Percentiles rank a stretch among this genome's conserved stretches.
Conservation (phyloP, 2,329 filamentous ascomycete genomes). For the Pseudogymnoascus sp. region DNA sequence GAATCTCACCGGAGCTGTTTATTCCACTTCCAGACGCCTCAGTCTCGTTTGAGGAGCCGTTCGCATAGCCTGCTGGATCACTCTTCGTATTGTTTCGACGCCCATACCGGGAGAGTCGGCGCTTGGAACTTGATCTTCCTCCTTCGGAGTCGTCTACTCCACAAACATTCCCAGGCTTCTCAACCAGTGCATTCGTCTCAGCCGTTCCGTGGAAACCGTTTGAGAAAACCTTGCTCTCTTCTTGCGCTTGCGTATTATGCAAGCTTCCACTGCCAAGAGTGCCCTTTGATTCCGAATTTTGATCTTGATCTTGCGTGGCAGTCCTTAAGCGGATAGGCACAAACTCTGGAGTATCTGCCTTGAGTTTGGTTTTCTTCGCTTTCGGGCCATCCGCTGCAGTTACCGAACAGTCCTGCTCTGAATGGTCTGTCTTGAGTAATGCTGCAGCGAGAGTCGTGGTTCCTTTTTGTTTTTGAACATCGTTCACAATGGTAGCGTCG, state of each 20-base stretch:
- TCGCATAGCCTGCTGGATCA: conserved; percentile 17
- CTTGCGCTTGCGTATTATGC: neutral
- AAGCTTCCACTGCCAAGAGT: neutral
- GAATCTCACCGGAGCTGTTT: conserved; percentile 19
- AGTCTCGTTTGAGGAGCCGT: conserved; percentile 19
- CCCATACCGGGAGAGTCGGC: conserved; percentile 11
- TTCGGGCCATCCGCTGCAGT: neutral
- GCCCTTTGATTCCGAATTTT: neutral
- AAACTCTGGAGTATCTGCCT: conserved; percentile 35
- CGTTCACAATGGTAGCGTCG: conserved; percentile 24
- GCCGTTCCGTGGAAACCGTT: neutral
- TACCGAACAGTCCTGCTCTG: neutral
- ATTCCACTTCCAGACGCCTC: conserved; percentile 18
- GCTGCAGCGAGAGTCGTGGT: conserved; percentile 8
- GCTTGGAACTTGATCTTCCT: conserved; percentile 16
- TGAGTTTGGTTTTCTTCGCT: conserved; percentile 22
- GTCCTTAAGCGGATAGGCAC: conserved; percentile 22
- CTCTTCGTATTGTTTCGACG: conserved; percentile 22
- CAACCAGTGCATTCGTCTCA: neutral
- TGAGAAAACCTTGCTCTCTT: neutral
- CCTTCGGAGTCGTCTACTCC: conserved; percentile 3
- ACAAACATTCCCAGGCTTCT: neutral
- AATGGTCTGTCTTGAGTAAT: neutral
- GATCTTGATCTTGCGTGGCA: neutral
- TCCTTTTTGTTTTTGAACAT: conserved; percentile 16